A percentile compares a stretch with the other conserved stretches of the same genome.
phyloP scores from a whole-genome alignment of 805 yeast species.

The Saturnispora halmiae region DNA sequence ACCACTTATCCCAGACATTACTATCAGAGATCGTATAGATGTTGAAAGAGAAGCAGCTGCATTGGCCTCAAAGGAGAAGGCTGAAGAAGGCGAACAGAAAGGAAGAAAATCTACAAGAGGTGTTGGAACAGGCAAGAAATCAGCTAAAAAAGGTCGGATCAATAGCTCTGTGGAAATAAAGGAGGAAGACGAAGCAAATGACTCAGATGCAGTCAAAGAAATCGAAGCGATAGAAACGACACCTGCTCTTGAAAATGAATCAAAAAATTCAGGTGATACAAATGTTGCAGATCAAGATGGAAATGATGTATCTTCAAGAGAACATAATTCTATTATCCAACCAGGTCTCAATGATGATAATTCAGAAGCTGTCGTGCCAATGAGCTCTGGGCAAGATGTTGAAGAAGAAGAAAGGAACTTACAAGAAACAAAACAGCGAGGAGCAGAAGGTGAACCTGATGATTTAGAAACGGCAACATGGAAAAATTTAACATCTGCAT shows the following conservation, averaged over 20 bases:
- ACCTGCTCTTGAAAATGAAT: background rate
- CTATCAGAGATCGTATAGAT: conserved; percentile 62
- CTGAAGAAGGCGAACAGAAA: conserved; percentile 18
- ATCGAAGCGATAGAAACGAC: background rate
- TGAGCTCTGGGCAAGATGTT: conserved; percentile 11
- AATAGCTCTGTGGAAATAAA: background rate
- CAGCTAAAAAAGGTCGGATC: conserved; percentile 29
- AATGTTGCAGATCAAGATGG: background rate
- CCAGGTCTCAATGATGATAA: background rate
- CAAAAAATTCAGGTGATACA: background rate
- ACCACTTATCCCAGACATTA: conserved; percentile 85
- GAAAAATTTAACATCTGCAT: conserved; percentile 73
- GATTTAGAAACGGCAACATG: conserved; percentile 77
- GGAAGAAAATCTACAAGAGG: conserved; percentile 28
- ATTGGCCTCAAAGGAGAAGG: conserved; percentile 26
- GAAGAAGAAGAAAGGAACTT: conserved; percentile 20
- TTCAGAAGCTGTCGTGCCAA: background rate
- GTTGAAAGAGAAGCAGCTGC: conserved; percentile 57
- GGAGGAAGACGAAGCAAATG: background rate
- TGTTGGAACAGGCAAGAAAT: conserved; percentile 21
- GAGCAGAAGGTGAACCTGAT: conserved; percentile 19
- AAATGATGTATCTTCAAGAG: background rate
- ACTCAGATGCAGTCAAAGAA: background rate
- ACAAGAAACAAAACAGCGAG: conserved; percentile 10
- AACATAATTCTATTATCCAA: too few species aligned